These are phyloP conservation scores for Alternaria triticimaculans DNA, from an alignment of 2,329 filamentous ascomycete species.

Conservation along the genomic window DNA sequence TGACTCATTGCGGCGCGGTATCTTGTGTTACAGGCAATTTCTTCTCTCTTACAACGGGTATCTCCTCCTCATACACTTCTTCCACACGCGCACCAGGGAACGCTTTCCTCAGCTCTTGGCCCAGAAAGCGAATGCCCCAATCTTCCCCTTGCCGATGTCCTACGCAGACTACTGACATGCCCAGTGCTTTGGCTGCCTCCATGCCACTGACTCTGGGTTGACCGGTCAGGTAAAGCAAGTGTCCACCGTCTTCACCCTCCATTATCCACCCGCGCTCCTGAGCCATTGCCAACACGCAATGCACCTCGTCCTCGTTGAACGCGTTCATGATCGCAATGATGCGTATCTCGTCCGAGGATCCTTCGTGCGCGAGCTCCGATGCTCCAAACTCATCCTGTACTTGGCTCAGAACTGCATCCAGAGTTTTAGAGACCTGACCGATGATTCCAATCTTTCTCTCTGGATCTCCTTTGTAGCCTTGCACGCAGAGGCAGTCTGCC, in stretches of 20 bases:
- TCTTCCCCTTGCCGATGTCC: slow-evolving; percentile 49
- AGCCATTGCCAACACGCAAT: slow-evolving; percentile 41
- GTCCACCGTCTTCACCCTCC: slow-evolving; percentile 26
- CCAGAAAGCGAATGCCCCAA: slow-evolving; percentile 50
- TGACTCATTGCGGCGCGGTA: not conserved
- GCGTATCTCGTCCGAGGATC: slow-evolving; percentile 29
- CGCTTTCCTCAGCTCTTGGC: slow-evolving; percentile 28
- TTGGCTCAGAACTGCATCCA: slow-evolving; percentile 19
- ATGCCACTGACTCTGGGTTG: slow-evolving; percentile 44
- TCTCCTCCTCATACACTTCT: slow-evolving; percentile 48
- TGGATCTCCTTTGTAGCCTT: slow-evolving; percentile 50
- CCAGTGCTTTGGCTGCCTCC: slow-evolving; percentile 37
- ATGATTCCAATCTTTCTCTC: slow-evolving; percentile 49
- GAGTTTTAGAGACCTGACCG: slow-evolving; percentile 22
- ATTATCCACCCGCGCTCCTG: slow-evolving; percentile 32
- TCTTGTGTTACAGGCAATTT: not conserved
- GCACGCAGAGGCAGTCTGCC: slow-evolving; percentile 37
- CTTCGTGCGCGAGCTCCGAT: slow-evolving; percentile 33
- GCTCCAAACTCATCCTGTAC: slow-evolving; percentile 38
- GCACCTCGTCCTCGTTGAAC: slow-evolving; percentile 47
- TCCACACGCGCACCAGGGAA: slow-evolving; percentile 42
- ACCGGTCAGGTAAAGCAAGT: slow-evolving; percentile 50
- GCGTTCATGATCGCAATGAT: slow-evolving; percentile 52
- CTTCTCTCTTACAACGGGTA: slow-evolving; percentile 6
- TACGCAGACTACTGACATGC: slow-evolving; percentile 48